Conservation (phyloP, 176 grass and related monocot species). For the Lolium multiflorum region DNA sequence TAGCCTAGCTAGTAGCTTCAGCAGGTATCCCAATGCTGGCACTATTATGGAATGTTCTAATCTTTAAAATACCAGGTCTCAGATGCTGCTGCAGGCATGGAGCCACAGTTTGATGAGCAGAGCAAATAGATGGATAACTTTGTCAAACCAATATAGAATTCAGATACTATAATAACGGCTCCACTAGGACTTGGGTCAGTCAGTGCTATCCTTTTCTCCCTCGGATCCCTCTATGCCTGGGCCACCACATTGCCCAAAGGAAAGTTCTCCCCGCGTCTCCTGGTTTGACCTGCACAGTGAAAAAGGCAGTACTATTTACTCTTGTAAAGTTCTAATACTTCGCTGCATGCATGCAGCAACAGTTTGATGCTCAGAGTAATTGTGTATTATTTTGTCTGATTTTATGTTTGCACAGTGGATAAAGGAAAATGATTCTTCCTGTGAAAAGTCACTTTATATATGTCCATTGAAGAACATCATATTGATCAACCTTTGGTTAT, state of each 20-base stretch:
- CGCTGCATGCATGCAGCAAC: slow-evolving; percentile 22
- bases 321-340: not conserved
- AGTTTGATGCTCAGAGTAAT: not conserved
- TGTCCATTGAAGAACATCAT: not conserved
- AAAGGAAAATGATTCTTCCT: not conserved
- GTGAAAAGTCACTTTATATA: not conserved
- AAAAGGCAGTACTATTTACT: slow-evolving; percentile 41
- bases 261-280: slow-evolving; percentile 24
- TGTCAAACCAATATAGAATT: slow-evolving; percentile 32
- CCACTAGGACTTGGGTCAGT: slow-evolving; percentile 30
- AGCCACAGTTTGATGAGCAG: slow-evolving; percentile 48
- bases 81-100: slow-evolving; percentile 45
- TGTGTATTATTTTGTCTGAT: not conserved
- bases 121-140: slow-evolving; percentile 27
- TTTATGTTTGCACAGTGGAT: not conserved
- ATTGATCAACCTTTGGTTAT: not conserved
- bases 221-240: slow-evolving; percentile 59
- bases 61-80: slow-evolving; percentile 33
- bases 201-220: slow-evolving; percentile 37
- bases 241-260: slow-evolving; percentile 61
- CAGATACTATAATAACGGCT: slow-evolving; percentile 43
- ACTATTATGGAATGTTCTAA: slow-evolving; percentile 58
- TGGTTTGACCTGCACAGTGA: slow-evolving; percentile 57
- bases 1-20: slow-evolving; percentile 19
- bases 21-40: slow-evolving; percentile 35